A percentile compares a stretch with the other conserved stretches of the same genome.
phyloP scores from a whole-genome alignment of 148 eudicot species.

The Heliosperma pusillum region DNA sequence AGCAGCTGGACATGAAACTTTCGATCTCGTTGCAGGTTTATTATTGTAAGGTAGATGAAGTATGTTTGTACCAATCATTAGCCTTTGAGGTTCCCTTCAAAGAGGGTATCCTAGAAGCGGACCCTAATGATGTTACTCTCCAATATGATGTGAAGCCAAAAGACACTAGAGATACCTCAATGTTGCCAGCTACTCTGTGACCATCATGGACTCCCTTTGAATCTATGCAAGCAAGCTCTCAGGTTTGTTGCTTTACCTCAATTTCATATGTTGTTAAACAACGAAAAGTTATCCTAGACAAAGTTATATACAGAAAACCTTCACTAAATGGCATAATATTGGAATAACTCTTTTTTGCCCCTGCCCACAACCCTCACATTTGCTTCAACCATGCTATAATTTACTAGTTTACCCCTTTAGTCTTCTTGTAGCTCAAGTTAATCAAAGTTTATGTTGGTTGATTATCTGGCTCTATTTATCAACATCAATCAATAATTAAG shows the following conservation, averaged over 20 bases:
- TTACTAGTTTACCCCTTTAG: slow-evolving; percentile 2
- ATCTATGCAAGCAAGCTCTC: background rate
- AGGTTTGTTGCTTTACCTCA: background rate
- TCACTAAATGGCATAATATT: background rate
- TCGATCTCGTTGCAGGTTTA: slow-evolving; percentile 55
- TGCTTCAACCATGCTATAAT: background rate
- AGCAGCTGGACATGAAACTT: background rate
- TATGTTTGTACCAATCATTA: slow-evolving; percentile 79
- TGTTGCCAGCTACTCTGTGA: slow-evolving; percentile 34
- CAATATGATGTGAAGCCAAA: slow-evolving; percentile 68
- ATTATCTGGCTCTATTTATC: too few relatives aligned
- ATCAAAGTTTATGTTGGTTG: too few relatives aligned
- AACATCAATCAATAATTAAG: too few relatives aligned
- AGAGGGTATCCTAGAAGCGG: slow-evolving; percentile 55
- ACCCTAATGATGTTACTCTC: slow-evolving; percentile 50
- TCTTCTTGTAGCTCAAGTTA: too few relatives aligned
- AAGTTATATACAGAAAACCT: background rate
- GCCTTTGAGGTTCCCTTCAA: slow-evolving; percentile 73
- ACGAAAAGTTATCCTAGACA: too few relatives aligned
- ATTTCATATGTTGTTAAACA: background rate
- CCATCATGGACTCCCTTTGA: slow-evolving; percentile 2
- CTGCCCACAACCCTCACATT: background rate
- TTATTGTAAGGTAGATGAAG: slow-evolving; percentile 93
- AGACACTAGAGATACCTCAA: slow-evolving; percentile 34
- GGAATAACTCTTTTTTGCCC: background rate